Evolutionary conservation across 2,329 filamentous ascomycete genomes (phyloP).

Genomic region (Dryadomyces quercivorus): DNA sequence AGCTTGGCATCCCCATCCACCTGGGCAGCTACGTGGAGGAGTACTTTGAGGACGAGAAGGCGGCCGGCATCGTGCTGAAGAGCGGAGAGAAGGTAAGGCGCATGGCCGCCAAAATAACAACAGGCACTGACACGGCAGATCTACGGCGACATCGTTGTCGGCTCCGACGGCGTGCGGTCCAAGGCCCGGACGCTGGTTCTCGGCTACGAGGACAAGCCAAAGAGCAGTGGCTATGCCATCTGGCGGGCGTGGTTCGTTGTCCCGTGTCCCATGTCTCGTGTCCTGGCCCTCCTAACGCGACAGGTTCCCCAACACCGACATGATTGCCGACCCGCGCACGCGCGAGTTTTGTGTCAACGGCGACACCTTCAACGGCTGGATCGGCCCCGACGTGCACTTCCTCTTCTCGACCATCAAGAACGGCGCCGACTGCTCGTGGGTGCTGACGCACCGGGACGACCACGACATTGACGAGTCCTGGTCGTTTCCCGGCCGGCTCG

Average conservation of each 20-base stretch:
- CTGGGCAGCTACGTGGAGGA: conserved; percentile 37
- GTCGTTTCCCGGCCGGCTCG: conserved; percentile 38
- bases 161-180: conserved; percentile 41
- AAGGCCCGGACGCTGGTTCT: conserved; percentile 37
- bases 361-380: conserved; percentile 47
- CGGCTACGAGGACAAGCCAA: conserved; percentile 37
- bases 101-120: no score
- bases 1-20: conserved; percentile 40
- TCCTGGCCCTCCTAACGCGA: neutral
- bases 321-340: conserved; percentile 38
- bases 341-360: conserved; percentile 41
- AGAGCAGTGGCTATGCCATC: conserved; percentile 38
- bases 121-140: conserved; percentile 11
- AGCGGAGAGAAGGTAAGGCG: conserved; percentile 4
- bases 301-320: conserved; percentile 32
- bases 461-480: conserved; percentile 43
- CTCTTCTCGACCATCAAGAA: conserved; percentile 44
- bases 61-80: conserved; percentile 31
- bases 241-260: conserved; percentile 33
- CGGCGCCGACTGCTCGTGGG: conserved; percentile 45
- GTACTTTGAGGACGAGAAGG: conserved; percentile 40
- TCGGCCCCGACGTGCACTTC: conserved; percentile 44
- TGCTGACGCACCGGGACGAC: conserved; percentile 41
- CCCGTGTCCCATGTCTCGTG: no score
- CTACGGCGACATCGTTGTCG: conserved; percentile 37